Conservation (phyloP, 192 early-diverging fungal genomes). For the Coemansia sp. region DNA sequence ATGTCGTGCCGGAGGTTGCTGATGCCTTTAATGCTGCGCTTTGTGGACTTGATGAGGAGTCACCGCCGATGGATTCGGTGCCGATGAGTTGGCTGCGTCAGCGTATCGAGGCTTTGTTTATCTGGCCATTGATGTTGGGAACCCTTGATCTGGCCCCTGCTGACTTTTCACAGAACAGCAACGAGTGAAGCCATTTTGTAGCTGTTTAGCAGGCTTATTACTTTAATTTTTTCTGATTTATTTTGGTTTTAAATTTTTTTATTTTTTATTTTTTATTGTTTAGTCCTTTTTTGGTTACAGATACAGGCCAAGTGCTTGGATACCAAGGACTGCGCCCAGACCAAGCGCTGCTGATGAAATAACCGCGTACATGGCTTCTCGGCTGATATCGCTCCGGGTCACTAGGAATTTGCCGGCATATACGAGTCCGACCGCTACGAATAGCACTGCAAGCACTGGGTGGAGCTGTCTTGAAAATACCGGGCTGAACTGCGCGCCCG, state of each 20-base stretch:
- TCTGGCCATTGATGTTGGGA: conserved; percentile 53
- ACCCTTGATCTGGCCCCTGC: conserved; percentile 27
- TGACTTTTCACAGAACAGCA: neutral
- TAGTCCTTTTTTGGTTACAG: conserved; percentile 10
- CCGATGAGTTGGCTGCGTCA: conserved; percentile 46
- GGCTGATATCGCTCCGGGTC: conserved; percentile 19
- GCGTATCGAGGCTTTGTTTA: conserved; percentile 48
- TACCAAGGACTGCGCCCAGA: conserved; percentile 34
- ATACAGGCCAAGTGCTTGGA: conserved; percentile 41
- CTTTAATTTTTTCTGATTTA: neutral
- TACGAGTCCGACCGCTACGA: conserved; percentile 31
- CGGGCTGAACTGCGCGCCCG: conserved; percentile 31
- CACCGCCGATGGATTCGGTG: conserved; percentile 25
- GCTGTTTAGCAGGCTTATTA: too few species aligned
- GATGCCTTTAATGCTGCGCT: conserved; percentile 52
- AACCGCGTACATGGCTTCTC: conserved; percentile 32
- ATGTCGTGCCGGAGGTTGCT: conserved; percentile 41
- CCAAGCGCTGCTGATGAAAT: conserved; percentile 41
- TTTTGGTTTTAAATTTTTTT: neutral
- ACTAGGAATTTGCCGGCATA: conserved; percentile 44
- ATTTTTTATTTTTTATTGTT: neutral
- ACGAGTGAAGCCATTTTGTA: neutral
- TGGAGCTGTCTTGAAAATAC: conserved; percentile 32
- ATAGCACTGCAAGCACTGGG: conserved; percentile 29
- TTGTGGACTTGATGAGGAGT: conserved; percentile 38